Base-by-base conservation (phyloP, 176 grass and related monocot species). In the Bolboschoenus planiculmis region DNA sequence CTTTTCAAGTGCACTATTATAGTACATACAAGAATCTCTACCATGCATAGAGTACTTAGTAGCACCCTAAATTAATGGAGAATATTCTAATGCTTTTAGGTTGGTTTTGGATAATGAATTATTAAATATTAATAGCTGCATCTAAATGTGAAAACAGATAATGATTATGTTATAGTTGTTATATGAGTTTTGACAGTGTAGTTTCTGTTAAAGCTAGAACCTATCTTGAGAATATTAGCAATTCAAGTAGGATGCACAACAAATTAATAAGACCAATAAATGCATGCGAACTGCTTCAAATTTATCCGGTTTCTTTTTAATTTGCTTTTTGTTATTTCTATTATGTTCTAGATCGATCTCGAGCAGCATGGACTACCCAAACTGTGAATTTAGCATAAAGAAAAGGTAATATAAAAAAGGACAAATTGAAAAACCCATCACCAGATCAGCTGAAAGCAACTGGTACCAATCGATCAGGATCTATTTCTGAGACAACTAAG, bases 1-100 rank as follows among this genome's bases (percentile, higher is more conserved):
- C n/a, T 23, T 80, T 43, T 43, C 18, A 20, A 39, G 4, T 80
- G 53, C 23, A 51, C 72, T 51, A 76, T 18, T 50, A 50, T 76
- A 30, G 24, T 50, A 76, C 44, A n/a, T 77, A 15, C 72, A 53
- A 51, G 44, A 30, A 53, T 53, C 43, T 77, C 26, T 51, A 16
- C 26, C 24, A 33, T 51, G 21, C 70, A 50, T 30, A 50, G 33
- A 34, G 34, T 23, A 40, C 7, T 39, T 42, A 31, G 13, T 30
- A 53, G 46, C 15, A 77, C 72, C 18, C 51, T 51, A 14, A 76
- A 23, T 70, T 70, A 70, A 61, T 78, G 48, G 40, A 85, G n/a
- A 40, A 74, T 47, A 47, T 74, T 24, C 42, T 48, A 27, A 4
- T 87, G 82, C 63, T 84, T 70, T 88, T 80, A 82, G 85, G 60